Evolutionary conservation across 306 rosid genomes (phyloP), one percentile per base, ranked within the genome.

Genomic region (Vicia faba): DNA sequence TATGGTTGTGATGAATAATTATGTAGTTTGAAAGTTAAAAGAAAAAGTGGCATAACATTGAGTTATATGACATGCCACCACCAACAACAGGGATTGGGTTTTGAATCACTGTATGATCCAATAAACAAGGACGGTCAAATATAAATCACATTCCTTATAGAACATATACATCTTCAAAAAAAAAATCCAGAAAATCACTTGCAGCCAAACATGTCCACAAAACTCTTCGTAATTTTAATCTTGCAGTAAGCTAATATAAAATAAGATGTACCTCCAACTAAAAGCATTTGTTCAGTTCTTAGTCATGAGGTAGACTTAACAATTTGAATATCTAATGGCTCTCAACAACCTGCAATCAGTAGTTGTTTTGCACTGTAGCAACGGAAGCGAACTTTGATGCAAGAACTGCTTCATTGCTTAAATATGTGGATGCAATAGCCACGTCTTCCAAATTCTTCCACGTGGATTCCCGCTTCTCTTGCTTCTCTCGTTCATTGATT

Each of bases 371-470:
- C 20, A 65, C 75, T 41, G 11, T 59, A 4, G 76, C 48, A 44
- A 73, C 69, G 57, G 84, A 81, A 5, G 19, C 41, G 16, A 77
- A 79, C 35, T 69, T 72, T 36, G 86, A 72, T 60, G 79, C 79
- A 60, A 84, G 86, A 61, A 72, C 77, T 0, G 82, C 80, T 75
- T 81, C 91, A 4, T 64, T 81, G 78, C 65, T 77, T 44, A 81
- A 58, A 68, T 54, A 79, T 25, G 77, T 83, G 7, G 86, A 69
- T 61, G 84, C 73, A 4, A 83, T 83, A 3, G 86, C 91, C 64
- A 81, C 65, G 26, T 66, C 82, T 78, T 86, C 88, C 78, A 86
- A 33, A 11, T 75, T 75, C 83, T 74, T 83, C 91, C 91, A 86
- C 9, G 49, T 71, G 44, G 81, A 79, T 56, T 79, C 86, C 54